Evolutionary conservation across 495 filamentous ascomycete genomes (phyloP).

Genomic region (Hapsidospora chrysogenum): DNA sequence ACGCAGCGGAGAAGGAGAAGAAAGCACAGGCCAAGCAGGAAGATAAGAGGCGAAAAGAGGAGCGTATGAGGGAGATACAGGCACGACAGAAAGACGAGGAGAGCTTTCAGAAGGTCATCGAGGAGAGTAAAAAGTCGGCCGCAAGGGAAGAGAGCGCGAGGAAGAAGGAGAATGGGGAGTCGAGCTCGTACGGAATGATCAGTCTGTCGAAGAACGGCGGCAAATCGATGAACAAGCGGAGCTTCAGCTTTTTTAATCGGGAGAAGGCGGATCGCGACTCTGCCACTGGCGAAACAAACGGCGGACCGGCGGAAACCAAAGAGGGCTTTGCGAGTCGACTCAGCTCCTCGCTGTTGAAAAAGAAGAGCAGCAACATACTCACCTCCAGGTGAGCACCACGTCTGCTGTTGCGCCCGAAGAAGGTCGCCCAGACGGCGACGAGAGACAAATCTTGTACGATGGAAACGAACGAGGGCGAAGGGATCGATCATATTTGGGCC

Average conservation of each 20-base stretch:
- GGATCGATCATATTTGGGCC: no score
- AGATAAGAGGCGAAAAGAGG: slow-evolving; percentile 24
- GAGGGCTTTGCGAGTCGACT: no score
- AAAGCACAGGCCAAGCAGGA: slow-evolving; percentile 49
- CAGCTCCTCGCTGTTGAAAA: slow-evolving; percentile 39
- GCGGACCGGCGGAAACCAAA: slow-evolving; percentile 19
- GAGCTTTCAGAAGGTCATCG: slow-evolving; percentile 19
- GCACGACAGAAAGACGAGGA: slow-evolving; percentile 18
- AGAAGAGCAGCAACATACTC: slow-evolving; percentile 36
- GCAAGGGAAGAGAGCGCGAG: slow-evolving; percentile 21
- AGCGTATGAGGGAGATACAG: slow-evolving; percentile 14
- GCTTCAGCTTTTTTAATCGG: slow-evolving; percentile 29
- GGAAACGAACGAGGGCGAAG: no score
- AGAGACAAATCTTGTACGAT: no score
- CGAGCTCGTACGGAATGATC: slow-evolving; percentile 15
- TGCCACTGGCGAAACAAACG: slow-evolving; percentile 6
- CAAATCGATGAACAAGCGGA: slow-evolving; percentile 25
- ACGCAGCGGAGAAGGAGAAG: slow-evolving; percentile 43
- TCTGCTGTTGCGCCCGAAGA: no score
- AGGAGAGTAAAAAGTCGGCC: slow-evolving; percentile 25
- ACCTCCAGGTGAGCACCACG: no score
- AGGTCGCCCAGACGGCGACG: no score
- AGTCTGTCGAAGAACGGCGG: slow-evolving; percentile 18
- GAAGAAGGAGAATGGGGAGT: slow-evolving; percentile 12
- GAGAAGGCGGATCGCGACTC: no score